A percentile compares a stretch with the other conserved stretches of the same genome.
phyloP scores from a whole-genome alignment of 192 early-diverging fungal species.

The Paraglomus occultum region DNA sequence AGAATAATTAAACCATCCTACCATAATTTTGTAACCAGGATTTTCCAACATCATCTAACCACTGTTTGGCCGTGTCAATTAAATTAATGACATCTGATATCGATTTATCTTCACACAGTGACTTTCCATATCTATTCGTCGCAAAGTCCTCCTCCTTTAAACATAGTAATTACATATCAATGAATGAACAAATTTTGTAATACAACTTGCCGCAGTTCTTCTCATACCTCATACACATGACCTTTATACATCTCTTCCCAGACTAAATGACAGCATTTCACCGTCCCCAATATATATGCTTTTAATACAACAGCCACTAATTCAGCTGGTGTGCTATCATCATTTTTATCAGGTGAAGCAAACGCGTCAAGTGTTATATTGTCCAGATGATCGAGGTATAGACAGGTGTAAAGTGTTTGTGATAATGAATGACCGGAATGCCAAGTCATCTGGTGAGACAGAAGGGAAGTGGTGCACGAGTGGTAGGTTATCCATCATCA shows the following conservation, averaged over 20 bases:
- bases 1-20: neutral
- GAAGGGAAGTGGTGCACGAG: neutral
- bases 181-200: neutral
- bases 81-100: conserved; percentile 34
- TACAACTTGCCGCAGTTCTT: neutral
- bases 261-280: conserved; percentile 50
- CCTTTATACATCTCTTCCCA: conserved; percentile 56
- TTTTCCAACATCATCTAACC: conserved; percentile 34
- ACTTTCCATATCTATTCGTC: conserved; percentile 51
- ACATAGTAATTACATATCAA: neutral
- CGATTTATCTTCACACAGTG: conserved; percentile 45
- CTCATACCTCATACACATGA: conserved; percentile 51
- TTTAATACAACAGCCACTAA: conserved; percentile 45
- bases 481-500: neutral
- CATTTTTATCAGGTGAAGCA: neutral
- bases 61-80: conserved; percentile 39
- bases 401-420: conserved; percentile 57
- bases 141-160: conserved; percentile 61
- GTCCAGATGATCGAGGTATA: conserved; percentile 47
- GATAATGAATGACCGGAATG: conserved; percentile 58
- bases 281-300: conserved; percentile 46
- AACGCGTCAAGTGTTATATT: conserved; percentile 35
- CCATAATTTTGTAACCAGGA: conserved; percentile 37
- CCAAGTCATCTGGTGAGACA: conserved; percentile 53
- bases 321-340: conserved; percentile 25